Percentiles rank a stretch among this genome's conserved stretches.
These are phyloP conservation scores for Hura crepitans DNA, from an alignment of 441 rosid genomes.

Conservation along the genomic window DNA sequence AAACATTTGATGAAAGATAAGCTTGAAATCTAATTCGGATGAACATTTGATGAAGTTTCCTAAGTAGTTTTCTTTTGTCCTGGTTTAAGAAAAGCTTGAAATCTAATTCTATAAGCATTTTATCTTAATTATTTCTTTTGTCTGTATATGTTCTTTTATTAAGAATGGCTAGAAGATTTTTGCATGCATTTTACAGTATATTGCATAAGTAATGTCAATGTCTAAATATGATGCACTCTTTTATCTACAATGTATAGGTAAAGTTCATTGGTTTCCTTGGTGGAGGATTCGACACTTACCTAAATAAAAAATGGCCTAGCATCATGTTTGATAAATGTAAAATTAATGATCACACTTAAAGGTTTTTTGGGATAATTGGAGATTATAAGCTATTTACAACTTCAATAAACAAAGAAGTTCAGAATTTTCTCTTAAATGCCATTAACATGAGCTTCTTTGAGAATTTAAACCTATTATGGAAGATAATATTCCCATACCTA, in stretches of 20 bases:
- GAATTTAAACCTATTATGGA: constrained; percentile 87
- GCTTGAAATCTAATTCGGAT: no score
- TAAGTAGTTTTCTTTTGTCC: background rate
- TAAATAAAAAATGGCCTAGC: constrained; percentile 42
- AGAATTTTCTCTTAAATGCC: constrained; percentile 66
- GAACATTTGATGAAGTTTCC: no score
- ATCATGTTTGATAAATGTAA: constrained; percentile 28
- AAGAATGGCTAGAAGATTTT: background rate
- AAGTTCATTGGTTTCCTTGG: constrained; percentile 42
- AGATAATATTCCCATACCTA: constrained; percentile 78
- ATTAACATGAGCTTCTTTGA: constrained; percentile 82
- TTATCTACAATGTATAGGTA: constrained; percentile 36
- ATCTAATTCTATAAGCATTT: background rate
- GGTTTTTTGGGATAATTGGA: constrained; percentile 42
- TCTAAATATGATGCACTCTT: background rate
- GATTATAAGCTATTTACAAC: constrained; percentile 53
- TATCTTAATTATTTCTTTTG: background rate
- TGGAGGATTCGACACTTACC: constrained; percentile 37
- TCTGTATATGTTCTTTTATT: background rate
- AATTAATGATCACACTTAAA: constrained; percentile 30
- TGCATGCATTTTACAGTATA: background rate
- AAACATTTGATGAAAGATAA: no score
- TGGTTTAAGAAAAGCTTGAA: background rate
- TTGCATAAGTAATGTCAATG: no score
- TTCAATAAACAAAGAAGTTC: constrained; percentile 58